Evolutionary conservation across 148 eudicot species (phyloP).

Genomic region (Amaranthus cruentus): DNA sequence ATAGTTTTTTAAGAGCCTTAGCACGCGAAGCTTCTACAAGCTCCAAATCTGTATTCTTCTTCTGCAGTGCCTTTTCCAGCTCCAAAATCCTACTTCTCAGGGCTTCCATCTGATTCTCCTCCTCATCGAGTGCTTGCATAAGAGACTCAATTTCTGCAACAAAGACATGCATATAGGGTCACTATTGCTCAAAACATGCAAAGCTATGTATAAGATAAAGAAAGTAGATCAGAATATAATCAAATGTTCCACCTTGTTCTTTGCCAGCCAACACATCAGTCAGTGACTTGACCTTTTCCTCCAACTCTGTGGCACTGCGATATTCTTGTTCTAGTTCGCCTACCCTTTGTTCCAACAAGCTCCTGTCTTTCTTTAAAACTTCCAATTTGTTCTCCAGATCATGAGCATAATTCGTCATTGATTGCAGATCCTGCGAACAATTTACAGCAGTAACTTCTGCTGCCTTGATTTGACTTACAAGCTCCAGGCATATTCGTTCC

Average conservation of each 20-base stretch:
- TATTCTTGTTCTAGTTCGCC: constrained; percentile 49
- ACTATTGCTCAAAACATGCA: neutral
- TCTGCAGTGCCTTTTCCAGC: constrained; percentile 49
- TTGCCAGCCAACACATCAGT: constrained; percentile 51
- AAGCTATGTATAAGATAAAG: neutral
- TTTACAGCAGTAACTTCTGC: constrained; percentile 61
- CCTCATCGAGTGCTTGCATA: constrained; percentile 98
- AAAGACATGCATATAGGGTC: constrained; percentile 15
- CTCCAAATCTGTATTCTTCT: constrained; percentile 60
- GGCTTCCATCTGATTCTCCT: constrained; percentile 86
- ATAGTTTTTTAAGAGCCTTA: constrained; percentile 79
- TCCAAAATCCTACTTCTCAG: constrained; percentile 46
- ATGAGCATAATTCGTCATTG: constrained; percentile 38
- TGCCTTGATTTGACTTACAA: constrained; percentile 81
- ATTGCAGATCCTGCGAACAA: constrained; percentile 56
- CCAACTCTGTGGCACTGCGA: constrained; percentile 41
- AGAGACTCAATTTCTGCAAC: constrained; percentile 72
- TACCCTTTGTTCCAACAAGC: constrained; percentile 47
- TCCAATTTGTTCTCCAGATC: constrained; percentile 48
- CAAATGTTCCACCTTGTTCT: constrained; percentile 64
- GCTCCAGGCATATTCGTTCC: constrained; percentile 66
- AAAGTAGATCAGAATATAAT: constrained; percentile 4
- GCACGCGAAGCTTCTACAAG: constrained; percentile 70
- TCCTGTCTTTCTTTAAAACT: constrained; percentile 44
- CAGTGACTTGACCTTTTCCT: constrained; percentile 55